Evolutionary conservation across 441 rosid genomes (phyloP).

Genomic region (Adansonia grandidieri): DNA sequence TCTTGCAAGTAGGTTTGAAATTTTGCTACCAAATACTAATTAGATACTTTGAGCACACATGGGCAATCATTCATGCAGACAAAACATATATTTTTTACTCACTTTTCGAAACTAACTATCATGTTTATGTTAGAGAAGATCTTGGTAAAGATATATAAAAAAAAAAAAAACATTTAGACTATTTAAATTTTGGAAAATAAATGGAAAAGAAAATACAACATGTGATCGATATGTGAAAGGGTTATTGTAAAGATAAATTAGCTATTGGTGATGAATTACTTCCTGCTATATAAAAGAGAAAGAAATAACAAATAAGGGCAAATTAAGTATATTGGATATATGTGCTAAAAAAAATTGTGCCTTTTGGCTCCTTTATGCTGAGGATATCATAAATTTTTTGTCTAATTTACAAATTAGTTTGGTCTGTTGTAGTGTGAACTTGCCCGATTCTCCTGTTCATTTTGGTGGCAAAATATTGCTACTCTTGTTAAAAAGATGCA

Average conservation of each 20-base stretch:
- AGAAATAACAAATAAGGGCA: neutral
- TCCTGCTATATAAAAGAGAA: neutral
- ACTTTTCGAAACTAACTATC: neutral
- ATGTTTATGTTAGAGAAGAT: constrained; percentile 1
- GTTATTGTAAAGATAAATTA: neutral
- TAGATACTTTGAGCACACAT: neutral
- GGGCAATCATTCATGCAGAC: neutral
- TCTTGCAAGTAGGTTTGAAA: neutral
- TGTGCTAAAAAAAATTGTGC: neutral
- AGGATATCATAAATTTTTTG: neutral
- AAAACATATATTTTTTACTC: neutral
- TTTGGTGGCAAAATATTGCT: neutral
- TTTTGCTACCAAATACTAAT: neutral
- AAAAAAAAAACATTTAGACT: neutral
- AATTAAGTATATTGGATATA: neutral
- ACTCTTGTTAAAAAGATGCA: neutral
- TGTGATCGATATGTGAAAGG: neutral
- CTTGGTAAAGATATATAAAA: neutral
- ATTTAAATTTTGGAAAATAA: neutral
- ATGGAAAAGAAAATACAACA: neutral
- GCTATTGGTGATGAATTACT: neutral
- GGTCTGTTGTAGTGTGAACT: neutral
- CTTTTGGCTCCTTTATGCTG: neutral
- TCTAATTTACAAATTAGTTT: neutral
- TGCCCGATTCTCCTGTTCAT: neutral